Percentiles rank a stretch among this genome's conserved stretches.
phyloP scores from a whole-genome alignment of 306 rosid species.

The Styphnolobium japonicum region DNA sequence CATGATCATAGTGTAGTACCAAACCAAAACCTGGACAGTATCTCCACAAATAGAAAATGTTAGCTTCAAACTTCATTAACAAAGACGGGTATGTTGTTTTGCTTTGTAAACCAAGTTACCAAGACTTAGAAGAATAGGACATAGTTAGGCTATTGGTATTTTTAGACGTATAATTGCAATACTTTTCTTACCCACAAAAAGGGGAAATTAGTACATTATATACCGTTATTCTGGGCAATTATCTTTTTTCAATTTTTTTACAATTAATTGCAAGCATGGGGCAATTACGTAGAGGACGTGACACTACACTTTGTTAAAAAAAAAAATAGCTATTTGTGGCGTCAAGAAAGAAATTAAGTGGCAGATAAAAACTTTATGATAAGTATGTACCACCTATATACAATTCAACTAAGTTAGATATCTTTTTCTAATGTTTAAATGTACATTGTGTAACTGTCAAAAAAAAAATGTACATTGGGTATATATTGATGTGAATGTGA shows the following conservation, averaged over 20 bases:
- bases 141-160: not conserved
- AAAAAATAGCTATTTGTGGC: not conserved
- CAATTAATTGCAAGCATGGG: not conserved
- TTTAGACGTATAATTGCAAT: not conserved
- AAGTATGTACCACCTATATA: not conserved
- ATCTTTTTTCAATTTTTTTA: not conserved
- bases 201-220: not conserved
- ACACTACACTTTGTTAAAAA: not conserved
- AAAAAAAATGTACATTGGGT: not conserved
- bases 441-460: not conserved
- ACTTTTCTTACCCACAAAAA: not conserved
- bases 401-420: not conserved
- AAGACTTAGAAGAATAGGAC: not conserved
- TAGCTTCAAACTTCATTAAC: conserved; percentile 8
- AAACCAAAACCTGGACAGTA: not conserved
- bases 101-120: not conserved
- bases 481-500: not conserved
- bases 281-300: not conserved
- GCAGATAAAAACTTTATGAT: not conserved
- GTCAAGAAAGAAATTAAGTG: not conserved
- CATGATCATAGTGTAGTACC: not conserved
- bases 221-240: not conserved
- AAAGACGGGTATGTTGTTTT: not conserved
- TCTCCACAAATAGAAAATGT: not conserved
- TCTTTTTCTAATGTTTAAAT: not conserved